These are phyloP conservation scores for Venustampulla echinocandica DNA, from an alignment of 495 filamentous ascomycete species.

Conservation along the genomic window DNA sequence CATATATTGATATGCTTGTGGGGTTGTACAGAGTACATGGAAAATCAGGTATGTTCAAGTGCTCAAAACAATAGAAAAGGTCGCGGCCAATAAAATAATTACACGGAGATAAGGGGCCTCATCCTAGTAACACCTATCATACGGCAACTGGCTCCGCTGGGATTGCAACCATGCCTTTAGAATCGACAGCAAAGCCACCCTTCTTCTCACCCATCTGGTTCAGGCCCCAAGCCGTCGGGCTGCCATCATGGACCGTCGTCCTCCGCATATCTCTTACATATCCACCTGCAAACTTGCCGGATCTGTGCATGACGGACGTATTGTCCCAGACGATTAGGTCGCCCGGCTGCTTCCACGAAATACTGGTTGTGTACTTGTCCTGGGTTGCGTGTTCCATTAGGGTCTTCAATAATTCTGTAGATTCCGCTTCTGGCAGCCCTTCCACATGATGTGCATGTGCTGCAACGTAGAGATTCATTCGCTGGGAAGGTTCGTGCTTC, in stretches of 20 bases:
- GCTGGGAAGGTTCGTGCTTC: constrained; percentile 41
- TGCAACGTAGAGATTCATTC: constrained; percentile 47
- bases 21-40: no score
- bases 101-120: no score
- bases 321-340: constrained; percentile 58
- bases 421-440: constrained; percentile 29
- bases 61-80: no score
- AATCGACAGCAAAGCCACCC: constrained; percentile 13
- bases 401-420: constrained; percentile 30
- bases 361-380: constrained; percentile 37
- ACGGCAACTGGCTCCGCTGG: no score
- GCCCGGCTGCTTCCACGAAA: constrained; percentile 38
- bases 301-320: constrained; percentile 45
- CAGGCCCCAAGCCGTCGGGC: constrained; percentile 35
- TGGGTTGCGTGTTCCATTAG: constrained; percentile 41
- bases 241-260: constrained; percentile 44
- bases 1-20: no score
- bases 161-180: no score
- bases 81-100: no score
- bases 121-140: no score
- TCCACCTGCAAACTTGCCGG: constrained; percentile 41
- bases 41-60: no score
- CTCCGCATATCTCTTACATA: constrained; percentile 44
- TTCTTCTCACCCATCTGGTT: constrained; percentile 25
- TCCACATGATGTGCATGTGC: constrained; percentile 50